Evolutionary conservation across 192 early-diverging fungal genomes (phyloP), one percentile per base, ranked within the genome.

Genomic region (Coemansia sp.): DNA sequence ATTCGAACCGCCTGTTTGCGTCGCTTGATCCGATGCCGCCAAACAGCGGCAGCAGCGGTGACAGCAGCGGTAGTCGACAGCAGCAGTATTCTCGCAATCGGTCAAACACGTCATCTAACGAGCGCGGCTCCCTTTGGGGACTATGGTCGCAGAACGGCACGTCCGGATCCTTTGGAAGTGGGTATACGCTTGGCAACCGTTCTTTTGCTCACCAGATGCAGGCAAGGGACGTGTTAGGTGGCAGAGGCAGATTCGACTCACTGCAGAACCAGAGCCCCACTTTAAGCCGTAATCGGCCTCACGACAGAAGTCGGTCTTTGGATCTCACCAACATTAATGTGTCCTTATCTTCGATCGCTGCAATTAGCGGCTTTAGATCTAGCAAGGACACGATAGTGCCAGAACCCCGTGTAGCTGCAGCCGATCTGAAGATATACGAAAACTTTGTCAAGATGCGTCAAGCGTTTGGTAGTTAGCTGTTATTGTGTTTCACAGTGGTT

Each of bases 281-380:
- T 10, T 36, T 38, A 4, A 36, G 35, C 11, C 55, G 34, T 13
- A 29, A 35, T 4, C 11, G 23, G 6, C 34, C 14, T 14, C 75
- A 67, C 36, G 75, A 78, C 59, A 66, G 75, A 22, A 78, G 75
- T 33, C 56, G 75, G 41, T 78, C 75, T 15, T 46, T 78, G 53
- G 75, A 78, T 52, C 53, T 76, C 15, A 46, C 36, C 1, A 67
- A 54, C 25, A 35, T 66, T 33, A 63, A 41, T 32, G 20, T 59
- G 7, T 8, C 33, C 32, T n/a, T 14, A 5, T 57, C 23, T 35
- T 36, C 55, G 13, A 57, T 35, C 14, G 32, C 55, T 33, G 34
- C 55, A 33, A n/a, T 33, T 22, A 23, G 9, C 49, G 49, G n/a
- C 2, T 13, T 36, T 57, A 32, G n/a, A 8, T 17, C 55, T 5